Percentiles rank a stretch among this genome's conserved stretches.
These are phyloP conservation scores for Durotheca rogersii DNA, from an alignment of 495 filamentous ascomycete genomes.

Conservation along the genomic window DNA sequence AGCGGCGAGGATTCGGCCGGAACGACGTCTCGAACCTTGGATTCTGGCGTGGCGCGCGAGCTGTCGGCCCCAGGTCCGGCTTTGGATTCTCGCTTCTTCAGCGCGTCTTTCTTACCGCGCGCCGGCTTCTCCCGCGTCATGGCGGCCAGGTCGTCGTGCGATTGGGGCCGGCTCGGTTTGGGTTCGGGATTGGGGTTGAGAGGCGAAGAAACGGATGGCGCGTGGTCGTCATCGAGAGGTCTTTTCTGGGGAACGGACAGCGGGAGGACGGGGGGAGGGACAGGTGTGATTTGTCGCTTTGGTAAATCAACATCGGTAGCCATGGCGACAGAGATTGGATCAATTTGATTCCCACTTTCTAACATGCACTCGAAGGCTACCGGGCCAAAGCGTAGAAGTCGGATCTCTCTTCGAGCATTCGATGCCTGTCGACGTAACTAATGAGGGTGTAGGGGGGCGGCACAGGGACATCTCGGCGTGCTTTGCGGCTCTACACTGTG, in stretches of 20 bases:
- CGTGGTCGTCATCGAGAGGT: slow-evolving; percentile 52
- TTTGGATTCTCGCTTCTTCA: slow-evolving; percentile 79
- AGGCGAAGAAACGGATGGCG: slow-evolving; percentile 60
- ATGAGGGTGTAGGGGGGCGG: too few relatives aligned
- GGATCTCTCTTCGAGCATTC: too few relatives aligned
- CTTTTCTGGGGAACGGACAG: slow-evolving; percentile 61
- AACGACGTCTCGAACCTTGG: slow-evolving; percentile 53
- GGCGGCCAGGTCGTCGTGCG: slow-evolving; percentile 39
- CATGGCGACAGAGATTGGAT: slow-evolving; percentile 31
- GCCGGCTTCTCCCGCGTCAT: slow-evolving; percentile 48
- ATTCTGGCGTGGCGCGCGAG: slow-evolving; percentile 56
- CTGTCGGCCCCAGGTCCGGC: slow-evolving; percentile 45
- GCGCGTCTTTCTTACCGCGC: slow-evolving; percentile 65
- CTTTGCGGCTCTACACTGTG: too few relatives aligned
- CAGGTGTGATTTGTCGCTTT: slow-evolving; percentile 45
- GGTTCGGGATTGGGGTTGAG: slow-evolving; percentile 57
- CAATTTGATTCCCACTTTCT: too few relatives aligned
- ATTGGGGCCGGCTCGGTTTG: slow-evolving; percentile 33
- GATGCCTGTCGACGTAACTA: too few relatives aligned
- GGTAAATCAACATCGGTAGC: slow-evolving; percentile 40
- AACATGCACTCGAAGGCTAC: neutral
- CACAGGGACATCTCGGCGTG: too few relatives aligned
- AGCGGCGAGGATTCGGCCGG: slow-evolving; percentile 49
- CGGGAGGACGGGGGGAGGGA: slow-evolving; percentile 33
- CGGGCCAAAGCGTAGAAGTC: too few relatives aligned